Evolutionary conservation across 805 yeast genomes (phyloP).

Genomic region (Ogataea polymorpha): DNA sequence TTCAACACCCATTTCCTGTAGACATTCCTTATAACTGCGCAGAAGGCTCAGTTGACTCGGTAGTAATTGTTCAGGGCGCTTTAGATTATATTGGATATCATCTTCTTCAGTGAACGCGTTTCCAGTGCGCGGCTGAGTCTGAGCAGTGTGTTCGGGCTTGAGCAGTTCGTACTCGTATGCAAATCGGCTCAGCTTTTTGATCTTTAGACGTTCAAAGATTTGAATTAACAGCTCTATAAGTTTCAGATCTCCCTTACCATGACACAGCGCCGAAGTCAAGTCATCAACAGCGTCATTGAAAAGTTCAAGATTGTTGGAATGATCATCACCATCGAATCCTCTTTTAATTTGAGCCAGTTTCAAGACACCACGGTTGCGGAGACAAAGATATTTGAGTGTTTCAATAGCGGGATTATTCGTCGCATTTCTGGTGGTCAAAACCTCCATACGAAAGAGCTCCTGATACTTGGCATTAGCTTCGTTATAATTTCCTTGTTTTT

Average conservation of each 20-base stretch:
- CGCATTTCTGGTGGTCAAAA: slow-evolving; percentile 44
- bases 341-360: slow-evolving; percentile 42
- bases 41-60: slow-evolving; percentile 29
- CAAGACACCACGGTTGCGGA: slow-evolving; percentile 78
- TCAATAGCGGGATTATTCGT: slow-evolving; percentile 63
- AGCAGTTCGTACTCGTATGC: slow-evolving; percentile 58
- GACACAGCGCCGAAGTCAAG: slow-evolving; percentile 58
- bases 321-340: slow-evolving; percentile 28
- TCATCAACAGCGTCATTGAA: slow-evolving; percentile 48
- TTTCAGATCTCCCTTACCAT: slow-evolving; percentile 63
- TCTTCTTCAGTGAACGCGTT: slow-evolving; percentile 19
- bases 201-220: slow-evolving; percentile 48
- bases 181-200: slow-evolving; percentile 48
- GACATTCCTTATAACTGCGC: slow-evolving; percentile 18
- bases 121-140: slow-evolving; percentile 36
- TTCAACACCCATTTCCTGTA: slow-evolving; percentile 19
- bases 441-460: slow-evolving; percentile 64
- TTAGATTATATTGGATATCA: slow-evolving; percentile 23
- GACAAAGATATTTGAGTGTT: slow-evolving; percentile 69
- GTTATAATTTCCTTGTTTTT: slow-evolving; percentile 46
- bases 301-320: slow-evolving; percentile 18
- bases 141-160: slow-evolving; percentile 25
- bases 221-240: slow-evolving; percentile 49
- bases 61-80: slow-evolving; percentile 25
- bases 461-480: slow-evolving; percentile 57